A percentile compares a stretch with the other conserved stretches of the same genome.
Conservation (phyloP, 2,329 filamentous ascomycete genomes). For the Keithomyces neogunnii region DNA sequence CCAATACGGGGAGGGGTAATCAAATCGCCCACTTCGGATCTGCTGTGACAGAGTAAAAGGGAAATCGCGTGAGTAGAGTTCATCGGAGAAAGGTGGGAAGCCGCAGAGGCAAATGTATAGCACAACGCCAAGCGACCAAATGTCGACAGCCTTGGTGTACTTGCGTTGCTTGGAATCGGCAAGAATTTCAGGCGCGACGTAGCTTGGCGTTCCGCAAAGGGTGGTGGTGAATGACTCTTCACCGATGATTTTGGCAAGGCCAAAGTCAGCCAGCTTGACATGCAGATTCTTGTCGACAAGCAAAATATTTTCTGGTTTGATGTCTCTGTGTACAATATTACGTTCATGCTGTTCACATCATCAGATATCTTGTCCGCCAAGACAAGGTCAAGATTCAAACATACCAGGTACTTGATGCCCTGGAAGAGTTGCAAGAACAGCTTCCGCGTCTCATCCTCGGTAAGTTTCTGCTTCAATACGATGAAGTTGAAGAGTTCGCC, state of each 20-base stretch:
- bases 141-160: slow-evolving; percentile 90
- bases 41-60: slow-evolving; percentile 83
- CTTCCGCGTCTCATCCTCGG: slow-evolving; percentile 74
- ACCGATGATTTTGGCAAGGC: slow-evolving; percentile 94
- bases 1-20: slow-evolving; percentile 94
- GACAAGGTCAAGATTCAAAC: slow-evolving; percentile 19
- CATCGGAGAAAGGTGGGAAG: slow-evolving; percentile 94
- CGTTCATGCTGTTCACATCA: slow-evolving; percentile 71
- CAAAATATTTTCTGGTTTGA: slow-evolving; percentile 95
- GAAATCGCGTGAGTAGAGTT: slow-evolving; percentile 72
- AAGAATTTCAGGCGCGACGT: slow-evolving; percentile 92
- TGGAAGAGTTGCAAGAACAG: slow-evolving; percentile 89
- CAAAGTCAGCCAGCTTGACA: slow-evolving; percentile 93
- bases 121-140: slow-evolving; percentile 97
- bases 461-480: slow-evolving; percentile 80
- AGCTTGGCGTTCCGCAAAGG: slow-evolving; percentile 91
- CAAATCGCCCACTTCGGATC: slow-evolving; percentile 80
- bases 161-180: slow-evolving; percentile 72
- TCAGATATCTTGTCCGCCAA: neutral
- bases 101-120: slow-evolving; percentile 96
- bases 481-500: slow-evolving; percentile 96
- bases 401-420: slow-evolving; percentile 88
- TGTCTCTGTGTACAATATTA: slow-evolving; percentile 94
- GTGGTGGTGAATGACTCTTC: slow-evolving; percentile 98
- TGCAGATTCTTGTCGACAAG: slow-evolving; percentile 75